A percentile compares a stretch with the other conserved stretches of the same genome.
These are phyloP conservation scores for Colletotrichum eremochloae DNA, from an alignment of 2,329 filamentous ascomycete species.

Conservation along the genomic window DNA sequence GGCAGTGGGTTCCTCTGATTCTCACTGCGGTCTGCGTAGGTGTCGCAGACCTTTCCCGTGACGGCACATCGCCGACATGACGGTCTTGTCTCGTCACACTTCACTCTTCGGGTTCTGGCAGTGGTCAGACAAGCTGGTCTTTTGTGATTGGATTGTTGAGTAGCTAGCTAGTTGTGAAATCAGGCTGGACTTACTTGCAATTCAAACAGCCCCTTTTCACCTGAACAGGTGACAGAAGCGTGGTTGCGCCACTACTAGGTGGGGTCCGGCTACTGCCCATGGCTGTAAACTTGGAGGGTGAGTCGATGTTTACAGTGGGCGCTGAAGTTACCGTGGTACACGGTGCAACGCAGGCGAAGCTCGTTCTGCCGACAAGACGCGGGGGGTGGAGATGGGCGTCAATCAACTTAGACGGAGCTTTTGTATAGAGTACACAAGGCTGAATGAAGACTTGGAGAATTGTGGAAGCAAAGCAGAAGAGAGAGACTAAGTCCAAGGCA, in stretches of 20 bases:
- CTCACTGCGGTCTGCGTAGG: slow-evolving; percentile 44
- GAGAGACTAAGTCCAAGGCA: background rate
- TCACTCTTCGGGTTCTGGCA: slow-evolving; percentile 45
- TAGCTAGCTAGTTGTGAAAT: too few relatives aligned
- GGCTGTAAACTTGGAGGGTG: background rate
- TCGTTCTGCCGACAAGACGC: slow-evolving; percentile 2
- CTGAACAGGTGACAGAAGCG: background rate
- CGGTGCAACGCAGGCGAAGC: background rate
- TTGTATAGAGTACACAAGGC: background rate
- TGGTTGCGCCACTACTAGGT: slow-evolving; percentile 1
- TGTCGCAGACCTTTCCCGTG: slow-evolving; percentile 45
- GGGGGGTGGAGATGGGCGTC: background rate
- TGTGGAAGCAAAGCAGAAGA: slow-evolving; percentile 1
- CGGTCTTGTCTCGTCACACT: slow-evolving; percentile 46
- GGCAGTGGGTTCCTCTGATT: background rate
- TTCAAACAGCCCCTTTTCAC: slow-evolving; percentile 26
- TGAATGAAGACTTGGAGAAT: background rate
- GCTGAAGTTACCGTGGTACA: background rate
- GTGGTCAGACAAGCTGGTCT: background rate
- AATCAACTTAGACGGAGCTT: background rate
- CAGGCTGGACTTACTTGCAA: slow-evolving; percentile 33
- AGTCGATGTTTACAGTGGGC: background rate
- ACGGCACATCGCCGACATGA: slow-evolving; percentile 44
- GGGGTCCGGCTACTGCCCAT: slow-evolving; percentile 11
- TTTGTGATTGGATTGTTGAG: background rate